These are phyloP conservation scores for Oxytropis ochrocephala DNA, from an alignment of 306 rosid genomes.

Conservation along the genomic window DNA sequence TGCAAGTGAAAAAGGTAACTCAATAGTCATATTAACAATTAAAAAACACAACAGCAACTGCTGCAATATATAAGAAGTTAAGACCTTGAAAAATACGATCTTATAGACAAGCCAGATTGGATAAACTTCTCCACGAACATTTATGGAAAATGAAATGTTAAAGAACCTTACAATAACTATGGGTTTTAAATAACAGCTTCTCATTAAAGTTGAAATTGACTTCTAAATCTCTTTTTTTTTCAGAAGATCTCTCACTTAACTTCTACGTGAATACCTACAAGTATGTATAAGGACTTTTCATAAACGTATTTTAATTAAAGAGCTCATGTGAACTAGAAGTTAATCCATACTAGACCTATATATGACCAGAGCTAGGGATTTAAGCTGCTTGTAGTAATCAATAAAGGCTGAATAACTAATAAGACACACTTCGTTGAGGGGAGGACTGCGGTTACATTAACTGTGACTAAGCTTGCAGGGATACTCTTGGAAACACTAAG, in stretches of 20 bases:
- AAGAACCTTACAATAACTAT: not conserved
- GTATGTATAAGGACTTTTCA: not conserved
- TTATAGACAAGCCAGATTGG: not conserved
- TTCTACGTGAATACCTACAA: not conserved
- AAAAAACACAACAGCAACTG: not conserved
- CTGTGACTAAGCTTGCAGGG: no score
- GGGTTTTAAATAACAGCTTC: not conserved
- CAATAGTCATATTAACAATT: not conserved
- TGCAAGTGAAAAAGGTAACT: conserved; percentile 18
- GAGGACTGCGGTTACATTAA: no score
- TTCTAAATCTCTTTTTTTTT: no score
- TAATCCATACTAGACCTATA: not conserved
- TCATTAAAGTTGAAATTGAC: no score
- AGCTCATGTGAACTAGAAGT: not conserved
- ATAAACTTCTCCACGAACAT: not conserved
- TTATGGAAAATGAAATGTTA: not conserved
- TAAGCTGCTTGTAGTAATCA: not conserved
- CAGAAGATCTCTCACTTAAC: no score
- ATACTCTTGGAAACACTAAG: no score
- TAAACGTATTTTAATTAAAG: not conserved
- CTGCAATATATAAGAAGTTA: not conserved
- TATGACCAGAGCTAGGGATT: not conserved
- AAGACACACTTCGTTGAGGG: not conserved
- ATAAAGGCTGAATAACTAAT: not conserved
- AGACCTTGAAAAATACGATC: not conserved